phyloP scores from a whole-genome alignment of 2,329 filamentous ascomycete genomes.

The Pseudogymnoascus sp. region DNA sequence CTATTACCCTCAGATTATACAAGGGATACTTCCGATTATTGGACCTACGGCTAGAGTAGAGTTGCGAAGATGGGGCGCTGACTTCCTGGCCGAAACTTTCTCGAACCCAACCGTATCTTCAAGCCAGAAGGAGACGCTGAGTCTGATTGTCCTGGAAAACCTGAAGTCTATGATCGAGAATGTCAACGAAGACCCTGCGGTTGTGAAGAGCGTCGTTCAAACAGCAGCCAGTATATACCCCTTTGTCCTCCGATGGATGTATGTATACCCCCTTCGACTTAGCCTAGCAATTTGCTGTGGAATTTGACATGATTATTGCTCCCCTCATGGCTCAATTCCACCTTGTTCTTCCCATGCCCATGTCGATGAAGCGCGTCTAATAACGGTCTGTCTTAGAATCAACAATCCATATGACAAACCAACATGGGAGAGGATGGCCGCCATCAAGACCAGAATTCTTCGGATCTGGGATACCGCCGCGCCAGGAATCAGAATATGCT shows the following conservation, averaged over 20 bases:
- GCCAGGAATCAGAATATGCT: conserved; percentile 77
- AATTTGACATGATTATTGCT: conserved; percentile 20
- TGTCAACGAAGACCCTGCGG: conserved; percentile 66
- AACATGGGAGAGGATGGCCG: conserved; percentile 79
- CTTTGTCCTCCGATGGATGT: conserved; percentile 88
- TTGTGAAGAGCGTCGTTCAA: conserved; percentile 81
- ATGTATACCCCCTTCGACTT: conserved; percentile 39
- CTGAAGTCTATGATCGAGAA: conserved; percentile 62
- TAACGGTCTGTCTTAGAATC: conserved; percentile 48
- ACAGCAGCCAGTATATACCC: conserved; percentile 89
- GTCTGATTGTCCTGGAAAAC: conserved; percentile 68
- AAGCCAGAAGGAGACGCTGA: conserved; percentile 72
- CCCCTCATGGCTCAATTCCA: not conserved
- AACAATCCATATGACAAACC: conserved; percentile 73
- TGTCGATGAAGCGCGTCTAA: not conserved
- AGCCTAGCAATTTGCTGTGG: not conserved
- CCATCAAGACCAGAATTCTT: conserved; percentile 83
- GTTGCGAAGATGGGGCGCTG: conserved; percentile 88
- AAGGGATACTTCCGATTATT: conserved; percentile 87
- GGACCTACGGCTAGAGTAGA: conserved; percentile 65
- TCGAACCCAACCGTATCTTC: conserved; percentile 75
- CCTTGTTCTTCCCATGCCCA: not conserved
- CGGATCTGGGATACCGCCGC: conserved; percentile 76
- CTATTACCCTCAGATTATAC: conserved; percentile 87
- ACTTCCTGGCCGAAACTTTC: conserved; percentile 94